Percentiles rank a stretch among this genome's conserved stretches.
phyloP scores from a whole-genome alignment of 306 rosid genomes.

The Quercus berberidifolia region DNA sequence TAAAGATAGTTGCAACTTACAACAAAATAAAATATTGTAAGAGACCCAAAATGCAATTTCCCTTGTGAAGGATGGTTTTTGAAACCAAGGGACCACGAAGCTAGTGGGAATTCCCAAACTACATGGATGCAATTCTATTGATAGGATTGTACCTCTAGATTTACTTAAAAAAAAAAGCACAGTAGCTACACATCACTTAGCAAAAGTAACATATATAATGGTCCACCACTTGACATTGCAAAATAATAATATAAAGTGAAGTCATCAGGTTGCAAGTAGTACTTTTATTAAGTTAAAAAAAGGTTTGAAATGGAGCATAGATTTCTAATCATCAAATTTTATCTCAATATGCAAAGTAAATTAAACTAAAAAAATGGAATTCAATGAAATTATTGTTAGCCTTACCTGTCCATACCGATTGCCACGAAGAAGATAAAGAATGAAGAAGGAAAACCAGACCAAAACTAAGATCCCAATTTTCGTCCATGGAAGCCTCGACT shows the following conservation, averaged over 20 bases:
- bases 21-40: not conserved
- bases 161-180: not conserved
- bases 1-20: not conserved
- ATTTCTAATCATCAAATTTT: not conserved
- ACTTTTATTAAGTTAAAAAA: not conserved
- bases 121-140: not conserved
- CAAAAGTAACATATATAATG: not conserved
- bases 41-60: not conserved
- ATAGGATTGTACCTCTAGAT: not conserved
- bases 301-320: not conserved
- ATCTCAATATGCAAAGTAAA: not conserved
- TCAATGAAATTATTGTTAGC: not conserved
- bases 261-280: not conserved
- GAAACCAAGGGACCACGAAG: not conserved
- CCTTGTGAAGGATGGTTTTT: not conserved
- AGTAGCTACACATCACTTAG: not conserved
- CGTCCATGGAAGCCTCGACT: conserved; percentile 53
- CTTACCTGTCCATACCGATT: conserved; percentile 64
- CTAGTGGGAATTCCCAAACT: not conserved
- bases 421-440: conserved; percentile 73
- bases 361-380: not conserved
- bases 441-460: conserved; percentile 73
- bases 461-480: conserved; percentile 60
- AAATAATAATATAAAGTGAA: too few relatives aligned
- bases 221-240: not conserved